Conservation (phyloP, 768 basidiomycete genomes). For the Boletus vinaceobasis region DNA sequence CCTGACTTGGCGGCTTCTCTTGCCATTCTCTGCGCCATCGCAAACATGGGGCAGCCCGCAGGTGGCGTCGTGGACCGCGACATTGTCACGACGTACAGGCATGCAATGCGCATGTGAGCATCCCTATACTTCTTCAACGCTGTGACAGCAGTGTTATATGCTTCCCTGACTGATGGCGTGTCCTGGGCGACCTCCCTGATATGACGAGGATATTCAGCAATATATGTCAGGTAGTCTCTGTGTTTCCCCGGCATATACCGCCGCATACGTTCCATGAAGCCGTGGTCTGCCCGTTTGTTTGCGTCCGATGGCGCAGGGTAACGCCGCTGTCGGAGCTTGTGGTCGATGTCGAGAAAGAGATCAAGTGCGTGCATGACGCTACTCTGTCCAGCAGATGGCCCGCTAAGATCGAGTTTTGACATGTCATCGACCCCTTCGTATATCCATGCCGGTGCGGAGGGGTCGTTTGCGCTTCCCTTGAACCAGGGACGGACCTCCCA, state of each 20-base stretch:
- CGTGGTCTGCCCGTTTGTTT: constrained; percentile 63
- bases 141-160: constrained; percentile 76
- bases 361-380: constrained; percentile 85
- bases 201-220: constrained; percentile 57
- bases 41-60: constrained; percentile 50
- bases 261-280: constrained; percentile 92
- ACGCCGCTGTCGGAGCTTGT: constrained; percentile 70
- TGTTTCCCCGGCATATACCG: constrained; percentile 94
- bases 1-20: constrained; percentile 42
- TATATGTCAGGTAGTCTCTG: constrained; percentile 73
- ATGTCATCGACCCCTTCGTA: constrained; percentile 72
- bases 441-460: constrained; percentile 55
- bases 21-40: constrained; percentile 50
- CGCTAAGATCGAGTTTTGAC: constrained; percentile 64
- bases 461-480: constrained; percentile 68
- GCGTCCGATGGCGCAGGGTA: constrained; percentile 62
- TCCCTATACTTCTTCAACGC: constrained; percentile 84
- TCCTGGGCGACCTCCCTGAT: constrained; percentile 59
- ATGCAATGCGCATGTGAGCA: constrained; percentile 85
- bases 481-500: constrained; percentile 92
- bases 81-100: constrained; percentile 84
- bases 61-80: constrained; percentile 55
- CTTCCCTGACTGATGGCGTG: constrained; percentile 57
- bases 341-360: constrained; percentile 86
- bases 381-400: constrained; percentile 94